Percentiles rank a stretch among this genome's conserved stretches.
Evolutionary conservation across 2,329 filamentous ascomycete genomes (phyloP).

Genomic region (Aspergillus sp.): DNA sequence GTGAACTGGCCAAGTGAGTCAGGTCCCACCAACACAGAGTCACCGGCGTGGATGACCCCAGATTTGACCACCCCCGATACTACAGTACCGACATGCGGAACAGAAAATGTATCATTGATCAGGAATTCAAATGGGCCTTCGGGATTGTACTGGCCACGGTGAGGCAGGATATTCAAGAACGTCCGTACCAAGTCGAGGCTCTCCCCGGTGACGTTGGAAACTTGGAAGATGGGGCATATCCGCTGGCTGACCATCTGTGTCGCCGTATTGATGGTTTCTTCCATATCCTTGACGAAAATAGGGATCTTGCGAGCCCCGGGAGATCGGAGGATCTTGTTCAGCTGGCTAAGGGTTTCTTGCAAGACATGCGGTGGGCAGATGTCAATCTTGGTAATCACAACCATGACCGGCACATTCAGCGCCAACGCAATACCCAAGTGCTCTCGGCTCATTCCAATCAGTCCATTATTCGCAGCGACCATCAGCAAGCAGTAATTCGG

Average conservation of each 20-base stretch:
- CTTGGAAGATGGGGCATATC: constrained; percentile 95
- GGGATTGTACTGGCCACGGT: constrained; percentile 85
- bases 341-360: constrained; percentile 82
- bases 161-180: constrained; percentile 90
- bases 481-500: constrained; percentile 97
- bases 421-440: constrained; percentile 91
- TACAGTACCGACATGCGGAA: constrained; percentile 92
- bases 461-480: constrained; percentile 95
- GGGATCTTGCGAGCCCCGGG: constrained; percentile 92
- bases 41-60: constrained; percentile 81
- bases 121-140: constrained; percentile 89
- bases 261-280: constrained; percentile 90
- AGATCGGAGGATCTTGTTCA: constrained; percentile 87
- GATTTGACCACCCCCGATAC: constrained; percentile 89
- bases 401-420: constrained; percentile 94
- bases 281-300: constrained; percentile 83
- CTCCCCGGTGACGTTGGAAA: constrained; percentile 93
- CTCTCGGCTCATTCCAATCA: constrained; percentile 98
- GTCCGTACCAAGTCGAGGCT: constrained; percentile 82
- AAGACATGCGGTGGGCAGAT: constrained; percentile 95
- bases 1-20: constrained; percentile 86
- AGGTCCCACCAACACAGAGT: constrained; percentile 78
- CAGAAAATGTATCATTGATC: constrained; percentile 95
- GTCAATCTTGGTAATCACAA: constrained; percentile 95
- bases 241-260: constrained; percentile 91